Evolutionary conservation across 768 basidiomycete species (phyloP).

Genomic region (Mycena crocata): DNA sequence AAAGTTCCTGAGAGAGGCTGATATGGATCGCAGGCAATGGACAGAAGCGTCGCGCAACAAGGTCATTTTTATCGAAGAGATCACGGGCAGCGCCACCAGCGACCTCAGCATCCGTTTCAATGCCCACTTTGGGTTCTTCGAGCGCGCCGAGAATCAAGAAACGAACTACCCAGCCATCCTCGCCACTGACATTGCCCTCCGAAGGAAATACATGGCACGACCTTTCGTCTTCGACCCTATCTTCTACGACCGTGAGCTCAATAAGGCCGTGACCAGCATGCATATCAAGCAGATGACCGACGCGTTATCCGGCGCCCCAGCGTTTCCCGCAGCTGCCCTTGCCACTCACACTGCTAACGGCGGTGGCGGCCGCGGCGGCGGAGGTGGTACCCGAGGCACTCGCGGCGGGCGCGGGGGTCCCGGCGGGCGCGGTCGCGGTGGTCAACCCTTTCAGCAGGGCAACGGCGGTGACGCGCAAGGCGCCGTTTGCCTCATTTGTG

Average conservation of each 20-base stretch:
- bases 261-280: not conserved
- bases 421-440: not conserved
- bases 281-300: not conserved
- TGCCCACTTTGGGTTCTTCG: not conserved
- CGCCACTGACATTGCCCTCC: not conserved
- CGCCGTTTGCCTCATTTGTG: slow-evolving; percentile 30
- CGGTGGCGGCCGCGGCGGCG: not conserved
- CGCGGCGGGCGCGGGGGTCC: not conserved
- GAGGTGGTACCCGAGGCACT: not conserved
- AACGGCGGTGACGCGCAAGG: slow-evolving; percentile 13
- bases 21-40: slow-evolving; percentile 10
- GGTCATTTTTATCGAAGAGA: not conserved
- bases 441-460: slow-evolving; percentile 23
- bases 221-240: not conserved
- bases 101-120: not conserved
- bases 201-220: not conserved
- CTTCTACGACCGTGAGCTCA: not conserved
- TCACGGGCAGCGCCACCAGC: not conserved
- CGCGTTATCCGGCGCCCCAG: not conserved
- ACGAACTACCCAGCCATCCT: not conserved
- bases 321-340: no score
- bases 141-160: no score
- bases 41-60: not conserved
- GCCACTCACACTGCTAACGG: not conserved
- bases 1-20: not conserved